Conservation (phyloP, 2,329 filamentous ascomycete genomes). For the Cytospora schulzeri region DNA sequence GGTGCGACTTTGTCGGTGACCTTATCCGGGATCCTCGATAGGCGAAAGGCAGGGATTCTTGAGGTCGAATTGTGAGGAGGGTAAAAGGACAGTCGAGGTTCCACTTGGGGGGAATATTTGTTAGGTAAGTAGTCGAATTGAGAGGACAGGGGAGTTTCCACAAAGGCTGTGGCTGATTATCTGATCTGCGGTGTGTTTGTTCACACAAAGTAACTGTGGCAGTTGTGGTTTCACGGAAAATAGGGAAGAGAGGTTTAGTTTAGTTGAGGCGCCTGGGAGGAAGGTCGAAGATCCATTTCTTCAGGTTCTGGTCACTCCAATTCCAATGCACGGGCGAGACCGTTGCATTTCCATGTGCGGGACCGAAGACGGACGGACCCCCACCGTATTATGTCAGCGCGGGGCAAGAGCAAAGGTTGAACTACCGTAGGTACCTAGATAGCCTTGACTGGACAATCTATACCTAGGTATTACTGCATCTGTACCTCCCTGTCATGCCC, state of each 20-base stretch:
- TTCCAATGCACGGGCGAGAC: conserved; percentile 8
- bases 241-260: not conserved
- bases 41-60: not conserved
- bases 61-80: not conserved
- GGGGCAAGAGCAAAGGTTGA: too few relatives aligned
- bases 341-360: conserved; percentile 17
- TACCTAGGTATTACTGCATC: too few relatives aligned
- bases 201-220: too few relatives aligned
- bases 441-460: too few relatives aligned
- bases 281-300: conserved; percentile 16
- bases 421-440: too few relatives aligned
- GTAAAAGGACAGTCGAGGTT: not conserved
- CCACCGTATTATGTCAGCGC: conserved; percentile 17
- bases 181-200: not conserved
- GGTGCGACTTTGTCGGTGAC: not conserved
- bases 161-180: not conserved
- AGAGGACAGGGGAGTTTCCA: not conserved
- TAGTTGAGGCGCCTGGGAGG: not conserved
- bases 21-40: not conserved
- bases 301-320: conserved; percentile 12
- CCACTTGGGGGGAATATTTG: not conserved
- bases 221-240: not conserved
- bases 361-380: conserved; percentile 5
- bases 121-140: not conserved
- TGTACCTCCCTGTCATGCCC: not conserved